Evolutionary conservation across 805 yeast genomes (phyloP).

Genomic region (Kockiozyma suomiensis): DNA sequence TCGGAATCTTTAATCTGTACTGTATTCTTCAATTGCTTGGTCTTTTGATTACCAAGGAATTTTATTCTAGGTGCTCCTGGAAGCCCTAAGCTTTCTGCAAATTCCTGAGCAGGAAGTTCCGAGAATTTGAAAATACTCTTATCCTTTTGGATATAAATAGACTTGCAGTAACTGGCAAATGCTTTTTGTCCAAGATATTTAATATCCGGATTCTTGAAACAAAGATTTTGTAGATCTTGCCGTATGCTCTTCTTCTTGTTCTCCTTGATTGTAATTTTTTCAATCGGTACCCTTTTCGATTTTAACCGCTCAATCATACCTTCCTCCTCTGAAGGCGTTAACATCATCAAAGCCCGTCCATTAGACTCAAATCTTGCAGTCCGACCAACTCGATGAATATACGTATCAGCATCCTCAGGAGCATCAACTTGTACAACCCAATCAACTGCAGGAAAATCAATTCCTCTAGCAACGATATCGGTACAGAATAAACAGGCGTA

Average conservation of each 20-base stretch:
- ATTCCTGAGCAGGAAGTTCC: constrained; percentile 76
- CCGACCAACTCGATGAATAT: constrained; percentile 98
- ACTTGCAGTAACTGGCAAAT: constrained; percentile 84
- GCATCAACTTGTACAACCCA: constrained; percentile 99
- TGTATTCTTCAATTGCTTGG: constrained; percentile 77
- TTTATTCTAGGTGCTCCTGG: constrained; percentile 96
- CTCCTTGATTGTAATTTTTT: constrained; percentile 71
- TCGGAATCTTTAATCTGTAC: constrained; percentile 65
- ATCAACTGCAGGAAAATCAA: constrained; percentile 97
- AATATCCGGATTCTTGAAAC: constrained; percentile 88
- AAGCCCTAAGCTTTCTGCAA: constrained; percentile 84
- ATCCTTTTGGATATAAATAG: constrained; percentile 83
- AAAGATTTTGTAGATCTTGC: constrained; percentile 82
- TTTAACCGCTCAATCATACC: constrained; percentile 68
- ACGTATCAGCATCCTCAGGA: constrained; percentile 99
- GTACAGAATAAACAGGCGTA: constrained; percentile 90
- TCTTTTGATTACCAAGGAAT: constrained; percentile 55
- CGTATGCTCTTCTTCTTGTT: constrained; percentile 71
- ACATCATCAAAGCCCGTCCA: constrained; percentile 80
- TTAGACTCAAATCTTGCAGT: constrained; percentile 92
- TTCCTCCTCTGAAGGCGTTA: constrained; percentile 81
- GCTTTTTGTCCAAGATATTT: constrained; percentile 96
- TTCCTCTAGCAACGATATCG: constrained; percentile 98
- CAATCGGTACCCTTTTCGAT: constrained; percentile 66
- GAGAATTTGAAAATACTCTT: constrained; percentile 81